Conservation (phyloP, 306 rosid species). For the Medicago lupulina region DNA sequence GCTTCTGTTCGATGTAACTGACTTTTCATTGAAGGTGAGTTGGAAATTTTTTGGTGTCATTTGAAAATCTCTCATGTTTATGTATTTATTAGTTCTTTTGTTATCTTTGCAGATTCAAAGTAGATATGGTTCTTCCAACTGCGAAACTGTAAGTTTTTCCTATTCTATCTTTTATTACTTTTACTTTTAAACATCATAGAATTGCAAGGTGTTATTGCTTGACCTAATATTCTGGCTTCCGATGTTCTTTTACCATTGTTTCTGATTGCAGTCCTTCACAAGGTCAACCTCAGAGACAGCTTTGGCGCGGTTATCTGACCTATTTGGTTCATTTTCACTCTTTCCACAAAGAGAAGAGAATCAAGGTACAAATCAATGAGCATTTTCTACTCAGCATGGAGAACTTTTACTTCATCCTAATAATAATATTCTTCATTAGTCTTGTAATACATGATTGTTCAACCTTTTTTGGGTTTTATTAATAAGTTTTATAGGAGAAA, state of each 20-base stretch:
- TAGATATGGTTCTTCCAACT: constrained; percentile 65
- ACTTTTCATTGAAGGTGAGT: constrained; percentile 78
- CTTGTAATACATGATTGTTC: constrained; percentile 8
- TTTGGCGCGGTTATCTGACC: constrained; percentile 69
- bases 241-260: constrained; percentile 13
- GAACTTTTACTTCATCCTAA: constrained; percentile 31
- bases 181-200: constrained; percentile 2
- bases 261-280: constrained; percentile 61
- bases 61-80: neutral
- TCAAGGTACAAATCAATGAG: constrained; percentile 53
- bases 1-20: constrained; percentile 79
- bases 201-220: constrained; percentile 6
- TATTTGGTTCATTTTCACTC: constrained; percentile 78
- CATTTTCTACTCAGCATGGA: constrained; percentile 6
- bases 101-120: constrained; percentile 68
- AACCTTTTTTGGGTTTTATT: constrained; percentile 21
- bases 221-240: constrained; percentile 6
- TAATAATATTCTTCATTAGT: constrained; percentile 18
- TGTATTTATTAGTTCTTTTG: constrained; percentile 22
- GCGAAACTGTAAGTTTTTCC: constrained; percentile 63
- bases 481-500: neutral
- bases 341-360: constrained; percentile 64
- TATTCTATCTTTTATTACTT: constrained; percentile 11
- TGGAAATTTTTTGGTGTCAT: neutral
- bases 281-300: constrained; percentile 83